These are phyloP conservation scores for Cytospora paraplurivora DNA, from an alignment of 2,329 filamentous ascomycete genomes.

Conservation along the genomic window DNA sequence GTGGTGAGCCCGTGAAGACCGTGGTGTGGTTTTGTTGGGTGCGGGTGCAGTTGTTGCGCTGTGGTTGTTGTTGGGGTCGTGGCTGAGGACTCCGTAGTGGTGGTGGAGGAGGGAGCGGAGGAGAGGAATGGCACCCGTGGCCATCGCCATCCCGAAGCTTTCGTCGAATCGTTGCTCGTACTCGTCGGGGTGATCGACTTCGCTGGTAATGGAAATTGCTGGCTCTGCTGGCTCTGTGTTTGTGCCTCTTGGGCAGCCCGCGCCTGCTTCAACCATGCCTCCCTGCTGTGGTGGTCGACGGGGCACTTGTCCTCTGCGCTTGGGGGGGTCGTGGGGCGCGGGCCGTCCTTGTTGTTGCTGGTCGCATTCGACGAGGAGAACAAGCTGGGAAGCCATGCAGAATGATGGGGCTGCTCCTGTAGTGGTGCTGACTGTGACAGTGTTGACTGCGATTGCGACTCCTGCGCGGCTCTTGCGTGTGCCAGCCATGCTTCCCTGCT, in stretches of 20 bases:
- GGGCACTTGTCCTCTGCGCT: slow-evolving; percentile 63
- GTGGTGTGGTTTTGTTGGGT: slow-evolving; percentile 18
- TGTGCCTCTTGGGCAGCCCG: slow-evolving; percentile 49
- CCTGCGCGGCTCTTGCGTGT: slow-evolving; percentile 59
- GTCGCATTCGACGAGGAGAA: not conserved
- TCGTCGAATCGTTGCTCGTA: slow-evolving; percentile 32
- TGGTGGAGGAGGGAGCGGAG: slow-evolving; percentile 33
- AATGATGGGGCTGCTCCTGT: slow-evolving; percentile 29
- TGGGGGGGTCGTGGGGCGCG: not conserved
- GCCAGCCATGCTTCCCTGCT: slow-evolving; percentile 84
- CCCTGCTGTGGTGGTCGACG: slow-evolving; percentile 86
- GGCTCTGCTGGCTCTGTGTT: not conserved
- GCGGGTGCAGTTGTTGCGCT: slow-evolving; percentile 21
- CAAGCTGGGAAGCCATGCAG: slow-evolving; percentile 30
- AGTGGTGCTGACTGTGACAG: slow-evolving; percentile 6
- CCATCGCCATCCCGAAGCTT: slow-evolving; percentile 44
- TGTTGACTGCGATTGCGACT: slow-evolving; percentile 31
- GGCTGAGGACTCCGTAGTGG: slow-evolving; percentile 16
- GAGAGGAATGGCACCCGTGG: slow-evolving; percentile 45
- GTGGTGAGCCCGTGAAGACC: slow-evolving; percentile 53
- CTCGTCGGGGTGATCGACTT: slow-evolving; percentile 35
- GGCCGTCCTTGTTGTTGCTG: not conserved
- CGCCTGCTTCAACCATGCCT: slow-evolving; percentile 79
- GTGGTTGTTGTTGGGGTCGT: slow-evolving; percentile 25
- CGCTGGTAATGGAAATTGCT: not conserved